A percentile compares a stretch with the other conserved stretches of the same genome.
These are phyloP conservation scores for Penicillium occitanis DNA, from an alignment of 2,329 filamentous ascomycete species.

Conservation along the genomic window DNA sequence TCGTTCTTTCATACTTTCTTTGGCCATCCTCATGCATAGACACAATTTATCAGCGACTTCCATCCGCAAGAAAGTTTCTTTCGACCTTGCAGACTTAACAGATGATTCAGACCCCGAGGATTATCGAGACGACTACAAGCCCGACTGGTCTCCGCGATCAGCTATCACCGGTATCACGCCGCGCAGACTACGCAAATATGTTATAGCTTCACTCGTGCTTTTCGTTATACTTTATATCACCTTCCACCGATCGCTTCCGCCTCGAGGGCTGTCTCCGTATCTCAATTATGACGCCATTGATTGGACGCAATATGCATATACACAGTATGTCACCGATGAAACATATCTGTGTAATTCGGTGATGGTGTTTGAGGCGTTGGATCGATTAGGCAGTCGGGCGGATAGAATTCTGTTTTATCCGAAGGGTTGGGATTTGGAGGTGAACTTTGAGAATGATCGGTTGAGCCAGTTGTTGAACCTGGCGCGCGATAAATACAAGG, in stretches of 20 bases:
- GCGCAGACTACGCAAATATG: conserved; percentile 20
- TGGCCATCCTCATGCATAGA: conserved; percentile 20
- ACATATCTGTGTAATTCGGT: conserved; percentile 45
- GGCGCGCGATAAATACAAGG: conserved; percentile 52
- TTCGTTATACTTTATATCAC: conserved; percentile 19
- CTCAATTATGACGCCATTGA: conserved; percentile 31
- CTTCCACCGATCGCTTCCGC: conserved; percentile 18
- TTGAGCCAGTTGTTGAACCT: conserved; percentile 49
- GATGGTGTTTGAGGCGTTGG: conserved; percentile 44
- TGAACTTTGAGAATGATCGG: conserved; percentile 33
- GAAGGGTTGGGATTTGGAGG: conserved; percentile 38
- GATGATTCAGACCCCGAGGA: conserved; percentile 22
- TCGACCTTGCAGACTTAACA: conserved; percentile 20
- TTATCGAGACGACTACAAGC: conserved; percentile 20
- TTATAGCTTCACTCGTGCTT: conserved; percentile 18
- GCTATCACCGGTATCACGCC: conserved; percentile 11
- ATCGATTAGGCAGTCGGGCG: conserved; percentile 42
- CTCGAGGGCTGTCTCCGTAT: conserved; percentile 17
- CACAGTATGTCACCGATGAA: conserved; percentile 43
- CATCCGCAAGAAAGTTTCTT: conserved; percentile 21
- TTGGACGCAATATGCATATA: conserved; percentile 47
- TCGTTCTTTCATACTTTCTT: not conserved
- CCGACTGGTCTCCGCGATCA: conserved; percentile 17
- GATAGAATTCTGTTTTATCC: conserved; percentile 45
- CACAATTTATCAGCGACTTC: conserved; percentile 17